Evolutionary conservation across 2,329 filamentous ascomycete genomes (phyloP).

Genomic region (Ploettnerulaceae sp.): DNA sequence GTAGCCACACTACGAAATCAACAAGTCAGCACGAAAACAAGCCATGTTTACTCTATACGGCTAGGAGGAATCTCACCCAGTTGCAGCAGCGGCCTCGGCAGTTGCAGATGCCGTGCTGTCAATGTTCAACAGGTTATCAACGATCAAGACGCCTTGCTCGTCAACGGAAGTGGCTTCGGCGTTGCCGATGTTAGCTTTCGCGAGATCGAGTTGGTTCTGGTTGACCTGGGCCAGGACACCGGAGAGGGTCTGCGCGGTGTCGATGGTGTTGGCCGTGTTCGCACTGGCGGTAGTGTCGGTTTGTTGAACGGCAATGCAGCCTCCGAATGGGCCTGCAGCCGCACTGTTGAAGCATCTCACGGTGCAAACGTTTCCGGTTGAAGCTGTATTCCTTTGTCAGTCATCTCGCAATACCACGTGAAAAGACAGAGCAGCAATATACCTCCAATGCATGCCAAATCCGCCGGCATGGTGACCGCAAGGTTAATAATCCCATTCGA

Average conservation of each 20-base stretch:
- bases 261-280: conserved; percentile 3
- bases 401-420: neutral
- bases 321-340: conserved; percentile 51
- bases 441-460: conserved; percentile 49
- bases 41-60: neutral
- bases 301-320: conserved; percentile 55
- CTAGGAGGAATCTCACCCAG: too few species aligned
- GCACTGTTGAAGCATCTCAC: conserved; percentile 56
- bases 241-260: conserved; percentile 38
- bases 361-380: conserved; percentile 55
- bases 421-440: conserved; percentile 23
- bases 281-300: conserved; percentile 36
- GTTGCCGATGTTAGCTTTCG: conserved; percentile 42
- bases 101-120: conserved; percentile 2
- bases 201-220: conserved; percentile 47
- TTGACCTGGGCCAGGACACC: conserved; percentile 45
- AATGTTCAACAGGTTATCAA: conserved; percentile 4
- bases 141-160: neutral
- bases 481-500: conserved; percentile 55
- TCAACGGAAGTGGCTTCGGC: conserved; percentile 34
- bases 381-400: conserved; percentile 33
- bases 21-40: neutral
- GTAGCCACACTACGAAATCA: too few species aligned
- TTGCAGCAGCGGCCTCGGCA: neutral
- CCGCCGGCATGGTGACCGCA: conserved; percentile 47